Evolutionary conservation across 1,139 yeast species (phyloP).

Genomic region (Diutina catenulata): DNA sequence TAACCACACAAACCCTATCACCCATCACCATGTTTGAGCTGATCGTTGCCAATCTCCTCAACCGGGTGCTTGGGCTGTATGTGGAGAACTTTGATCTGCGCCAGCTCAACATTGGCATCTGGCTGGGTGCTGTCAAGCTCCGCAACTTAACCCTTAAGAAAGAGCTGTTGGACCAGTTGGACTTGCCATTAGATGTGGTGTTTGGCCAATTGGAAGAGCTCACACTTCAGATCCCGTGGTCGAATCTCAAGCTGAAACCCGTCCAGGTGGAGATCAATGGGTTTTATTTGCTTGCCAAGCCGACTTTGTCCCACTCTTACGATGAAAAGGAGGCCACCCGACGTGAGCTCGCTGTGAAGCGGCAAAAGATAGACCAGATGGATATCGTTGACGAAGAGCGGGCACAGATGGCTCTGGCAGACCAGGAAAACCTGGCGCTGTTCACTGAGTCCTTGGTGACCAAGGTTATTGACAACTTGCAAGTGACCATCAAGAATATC

Average conservation of each 20-base stretch:
- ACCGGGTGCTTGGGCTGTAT: slow-evolving; percentile 52
- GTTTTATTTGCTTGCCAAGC: slow-evolving; percentile 72
- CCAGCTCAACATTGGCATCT: slow-evolving; percentile 87
- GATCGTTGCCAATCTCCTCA: slow-evolving; percentile 41
- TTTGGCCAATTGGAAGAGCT: slow-evolving; percentile 88
- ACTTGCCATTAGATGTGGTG: slow-evolving; percentile 78
- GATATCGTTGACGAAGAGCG: slow-evolving; percentile 32
- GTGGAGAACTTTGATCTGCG: slow-evolving; percentile 94
- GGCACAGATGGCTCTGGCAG: slow-evolving; percentile 25
- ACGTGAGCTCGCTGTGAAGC: slow-evolving; percentile 56
- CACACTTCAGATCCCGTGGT: slow-evolving; percentile 93
- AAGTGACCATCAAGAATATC: slow-evolving; percentile 83
- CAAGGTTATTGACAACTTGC: slow-evolving; percentile 85
- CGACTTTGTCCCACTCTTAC: slow-evolving; percentile 41
- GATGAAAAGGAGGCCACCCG: slow-evolving; percentile 56
- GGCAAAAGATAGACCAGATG: slow-evolving; percentile 54
- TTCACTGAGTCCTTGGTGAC: slow-evolving; percentile 83
- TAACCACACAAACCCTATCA: background rate
- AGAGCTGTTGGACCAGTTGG: slow-evolving; percentile 76
- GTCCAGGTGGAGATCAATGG: slow-evolving; percentile 86
- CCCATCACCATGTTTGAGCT: slow-evolving; percentile 39
- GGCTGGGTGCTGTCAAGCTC: slow-evolving; percentile 95
- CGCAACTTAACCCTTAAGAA: slow-evolving; percentile 64
- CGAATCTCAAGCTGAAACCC: slow-evolving; percentile 85
- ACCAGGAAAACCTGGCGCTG: slow-evolving; percentile 21